Base-by-base conservation (phyloP, 2,329 filamentous ascomycete species). In the Fusarium domesticum region DNA sequence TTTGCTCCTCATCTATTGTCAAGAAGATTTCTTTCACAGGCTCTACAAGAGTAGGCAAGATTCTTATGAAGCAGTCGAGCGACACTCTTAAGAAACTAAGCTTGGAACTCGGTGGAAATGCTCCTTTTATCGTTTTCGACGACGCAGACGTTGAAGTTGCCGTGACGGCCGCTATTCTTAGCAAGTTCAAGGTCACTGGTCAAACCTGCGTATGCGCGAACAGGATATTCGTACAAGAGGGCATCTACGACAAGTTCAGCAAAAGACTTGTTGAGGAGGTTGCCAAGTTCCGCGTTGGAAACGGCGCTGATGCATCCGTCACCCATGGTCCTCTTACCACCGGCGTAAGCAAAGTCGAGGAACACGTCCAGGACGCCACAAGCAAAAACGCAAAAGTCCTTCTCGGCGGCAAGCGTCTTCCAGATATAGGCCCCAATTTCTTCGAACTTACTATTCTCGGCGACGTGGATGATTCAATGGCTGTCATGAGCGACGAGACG, bases 131-230 rank as follows among this genome's bases (percentile, higher is more conserved):
- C 48, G 84, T 89, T 18, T 89, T 89, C 57, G 84, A 89, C 55
- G 85, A 89, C 56, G 80, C 85, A n/a, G 83, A 89, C 60, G 68
- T 89, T n/a, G 84, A 88, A 35, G 67, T 68, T 5, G 85, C 85
- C 2, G 83, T 89, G 44, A 67, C 43, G 70, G 75, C 53, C 63
- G 71, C 88, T 20, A 77, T 95, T 39, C 71, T 82, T 16, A 87
- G 80, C 59, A 96, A 96, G 68, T 96, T 95, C 80, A 85, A 90
- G 44, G 87, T 84, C 23, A 91, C 86, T 0, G 91, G 91, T 17
- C 91, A 96, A 73, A 96, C 90, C 0, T 96, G 91, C 65, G 89
- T 96, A 11, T 89, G 85, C 58, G 85, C 85, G 8, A 91, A 91
- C 69, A 75, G 87, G 15, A 78, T 91, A 49, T 89, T 84, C 64